Evolutionary conservation across 768 basidiomycete genomes (phyloP), one percentile per base, ranked within the genome.

Genomic region (Thelephora aurantiotincta): DNA sequence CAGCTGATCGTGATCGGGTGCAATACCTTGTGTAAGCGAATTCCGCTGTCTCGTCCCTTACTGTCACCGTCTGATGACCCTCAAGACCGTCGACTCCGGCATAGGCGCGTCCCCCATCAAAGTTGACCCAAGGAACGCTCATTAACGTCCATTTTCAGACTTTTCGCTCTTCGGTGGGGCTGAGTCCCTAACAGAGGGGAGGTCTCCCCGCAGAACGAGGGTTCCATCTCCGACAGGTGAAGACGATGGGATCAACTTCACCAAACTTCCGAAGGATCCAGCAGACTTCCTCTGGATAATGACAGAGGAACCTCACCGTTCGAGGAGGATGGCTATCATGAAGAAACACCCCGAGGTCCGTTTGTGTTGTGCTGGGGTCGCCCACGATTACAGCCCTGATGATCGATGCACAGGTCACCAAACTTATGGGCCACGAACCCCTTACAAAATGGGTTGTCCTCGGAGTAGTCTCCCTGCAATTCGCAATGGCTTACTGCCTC

Each of bases 271-370:
- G 0, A 79, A 80, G 59, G 80, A 91, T 56, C 83, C 87, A 1
- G 63, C 70, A 0, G 94, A 98, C 55, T 98, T 96, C 57, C 70
- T 97, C 26, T 99, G 96, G 96, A 59, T 93, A 41, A 87, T 97
- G 81, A 96, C 90, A 0, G 96, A 99, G 65, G 96, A 99, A 59
- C 96, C 96, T 2, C 96, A 99, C 64, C 77, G 94, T 44, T 79
- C 80, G 13, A 69, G 96, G 47, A 69, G 96, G 49, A 80, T 78
- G 67, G 83, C 77, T 6, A 97, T 99, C 51, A 74, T 98, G 70
- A 93, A 93, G 57, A 83, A 86, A 0, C 92, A 98, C 58, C 96
- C 96, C 0, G 81, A 96, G 71, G 88, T 86, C 51, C 47, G 72
- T 63, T 6, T 34, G 3, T 36, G 33, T 47, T 23, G 37, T 3